A percentile compares a stretch with the other conserved stretches of the same genome.
These are phyloP conservation scores for Dichotomopilus funicola DNA, from an alignment of 2,329 filamentous ascomycete species.

Conservation along the genomic window DNA sequence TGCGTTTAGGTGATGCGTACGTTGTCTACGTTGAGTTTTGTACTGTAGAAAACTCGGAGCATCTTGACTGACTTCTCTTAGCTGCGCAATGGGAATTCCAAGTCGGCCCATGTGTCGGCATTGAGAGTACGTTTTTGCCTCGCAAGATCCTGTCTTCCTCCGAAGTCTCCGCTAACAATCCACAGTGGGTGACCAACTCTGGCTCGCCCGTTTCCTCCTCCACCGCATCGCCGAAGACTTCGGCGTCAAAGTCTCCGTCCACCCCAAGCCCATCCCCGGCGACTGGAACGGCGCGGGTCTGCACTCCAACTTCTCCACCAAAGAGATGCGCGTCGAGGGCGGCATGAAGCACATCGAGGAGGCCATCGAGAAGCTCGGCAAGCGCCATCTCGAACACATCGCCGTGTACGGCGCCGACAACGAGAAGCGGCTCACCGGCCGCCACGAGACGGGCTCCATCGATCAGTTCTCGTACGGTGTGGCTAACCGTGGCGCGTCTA, in stretches of 20 bases:
- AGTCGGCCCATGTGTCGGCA: slow-evolving; percentile 82
- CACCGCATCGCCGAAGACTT: slow-evolving; percentile 85
- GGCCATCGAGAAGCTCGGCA: slow-evolving; percentile 75
- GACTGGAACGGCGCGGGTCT: slow-evolving; percentile 96
- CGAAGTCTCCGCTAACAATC: slow-evolving; percentile 31
- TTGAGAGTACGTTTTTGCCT: slow-evolving; percentile 56
- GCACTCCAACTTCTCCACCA: slow-evolving; percentile 88
- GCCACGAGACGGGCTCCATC: slow-evolving; percentile 92
- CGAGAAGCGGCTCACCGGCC: slow-evolving; percentile 84
- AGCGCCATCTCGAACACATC: slow-evolving; percentile 76
- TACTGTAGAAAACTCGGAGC: neutral
- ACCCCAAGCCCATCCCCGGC: slow-evolving; percentile 91
- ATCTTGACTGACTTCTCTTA: slow-evolving; percentile 1
- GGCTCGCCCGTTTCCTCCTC: slow-evolving; percentile 85
- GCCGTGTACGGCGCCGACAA: slow-evolving; percentile 93
- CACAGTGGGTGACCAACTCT: slow-evolving; percentile 88
- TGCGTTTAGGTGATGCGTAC: slow-evolving; percentile 37
- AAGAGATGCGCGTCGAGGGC: slow-evolving; percentile 80
- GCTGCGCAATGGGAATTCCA: slow-evolving; percentile 93
- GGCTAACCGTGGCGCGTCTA: slow-evolving; percentile 90
- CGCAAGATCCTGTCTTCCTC: neutral
- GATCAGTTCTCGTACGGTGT: slow-evolving; percentile 92
- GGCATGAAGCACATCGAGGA: slow-evolving; percentile 94
- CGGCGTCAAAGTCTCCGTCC: slow-evolving; percentile 88
- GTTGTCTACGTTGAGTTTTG: neutral